These are phyloP conservation scores for Coemansia sp. DNA, from an alignment of 192 early-diverging fungal genomes.

Conservation along the genomic window DNA sequence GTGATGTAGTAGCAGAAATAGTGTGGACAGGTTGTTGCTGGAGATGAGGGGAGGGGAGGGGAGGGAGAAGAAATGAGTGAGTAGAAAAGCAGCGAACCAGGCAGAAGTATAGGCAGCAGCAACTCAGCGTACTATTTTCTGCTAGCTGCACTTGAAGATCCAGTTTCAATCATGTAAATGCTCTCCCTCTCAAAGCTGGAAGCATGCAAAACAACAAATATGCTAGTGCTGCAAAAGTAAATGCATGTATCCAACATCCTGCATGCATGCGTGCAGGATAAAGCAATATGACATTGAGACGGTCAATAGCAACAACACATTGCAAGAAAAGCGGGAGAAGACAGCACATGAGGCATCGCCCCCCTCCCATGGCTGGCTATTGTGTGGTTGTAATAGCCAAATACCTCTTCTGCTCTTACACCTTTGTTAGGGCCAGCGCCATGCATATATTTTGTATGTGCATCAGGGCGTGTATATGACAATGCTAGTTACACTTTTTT, in stretches of 20 bases:
- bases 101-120: neutral
- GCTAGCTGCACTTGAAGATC: neutral
- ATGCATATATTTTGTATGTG: conserved; percentile 24
- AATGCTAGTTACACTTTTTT: conserved; percentile 6
- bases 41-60: too few species aligned
- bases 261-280: conserved; percentile 7
- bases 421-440: neutral
- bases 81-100: neutral
- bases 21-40: neutral
- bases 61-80: neutral
- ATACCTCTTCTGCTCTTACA: neutral
- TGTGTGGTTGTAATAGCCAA: neutral
- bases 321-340: neutral
- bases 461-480: conserved; percentile 13
- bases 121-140: neutral
- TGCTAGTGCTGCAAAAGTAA: neutral
- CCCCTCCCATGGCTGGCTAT: neutral
- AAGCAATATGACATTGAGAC: neutral
- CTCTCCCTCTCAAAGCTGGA: neutral
- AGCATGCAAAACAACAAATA: neutral
- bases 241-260: neutral
- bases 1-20: neutral
- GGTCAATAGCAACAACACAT: neutral
- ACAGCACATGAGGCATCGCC: neutral
- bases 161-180: neutral